A percentile compares a stretch with the other conserved stretches of the same genome.
Conservation (phyloP, 345 rosid species). For the Ceriops decandra region DNA sequence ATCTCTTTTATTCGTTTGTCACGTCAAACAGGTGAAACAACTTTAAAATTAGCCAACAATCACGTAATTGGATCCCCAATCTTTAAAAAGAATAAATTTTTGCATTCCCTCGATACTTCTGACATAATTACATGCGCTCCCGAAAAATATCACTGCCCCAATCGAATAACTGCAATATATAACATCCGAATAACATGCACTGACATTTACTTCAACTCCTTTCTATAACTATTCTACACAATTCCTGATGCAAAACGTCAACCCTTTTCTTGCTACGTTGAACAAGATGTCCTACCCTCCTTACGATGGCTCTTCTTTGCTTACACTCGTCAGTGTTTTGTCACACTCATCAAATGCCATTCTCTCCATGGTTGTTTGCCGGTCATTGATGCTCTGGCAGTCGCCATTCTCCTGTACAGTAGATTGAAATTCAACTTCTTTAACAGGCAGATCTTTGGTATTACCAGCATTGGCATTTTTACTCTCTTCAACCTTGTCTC, state of each 20-base stretch:
- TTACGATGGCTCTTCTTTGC: conserved; percentile 16
- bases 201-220: conserved; percentile 12
- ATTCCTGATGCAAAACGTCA: conserved; percentile 8
- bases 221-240: conserved; percentile 23
- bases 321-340: conserved; percentile 21
- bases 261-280: conserved; percentile 3
- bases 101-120: not conserved
- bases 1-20: too few relatives aligned
- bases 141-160: not conserved
- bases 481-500: conserved; percentile 26
- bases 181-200: not conserved
- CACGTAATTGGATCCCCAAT: not conserved
- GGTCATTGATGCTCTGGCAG: not conserved
- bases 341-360: conserved; percentile 10
- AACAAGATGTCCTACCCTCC: conserved; percentile 14
- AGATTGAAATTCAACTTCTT: conserved; percentile 19
- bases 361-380: conserved; percentile 5
- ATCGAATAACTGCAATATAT: not conserved
- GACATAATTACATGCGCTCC: not conserved
- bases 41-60: not conserved
- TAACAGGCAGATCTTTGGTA: conserved; percentile 12
- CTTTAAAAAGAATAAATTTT: too few relatives aligned
- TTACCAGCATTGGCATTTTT: conserved; percentile 19
- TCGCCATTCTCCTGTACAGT: conserved; percentile 23
- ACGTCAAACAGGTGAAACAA: too few relatives aligned